Percentiles rank a stretch among this genome's conserved stretches.
These are phyloP conservation scores for Xylariaceae sp. DNA, from an alignment of 2,329 filamentous ascomycete genomes.

Conservation along the genomic window DNA sequence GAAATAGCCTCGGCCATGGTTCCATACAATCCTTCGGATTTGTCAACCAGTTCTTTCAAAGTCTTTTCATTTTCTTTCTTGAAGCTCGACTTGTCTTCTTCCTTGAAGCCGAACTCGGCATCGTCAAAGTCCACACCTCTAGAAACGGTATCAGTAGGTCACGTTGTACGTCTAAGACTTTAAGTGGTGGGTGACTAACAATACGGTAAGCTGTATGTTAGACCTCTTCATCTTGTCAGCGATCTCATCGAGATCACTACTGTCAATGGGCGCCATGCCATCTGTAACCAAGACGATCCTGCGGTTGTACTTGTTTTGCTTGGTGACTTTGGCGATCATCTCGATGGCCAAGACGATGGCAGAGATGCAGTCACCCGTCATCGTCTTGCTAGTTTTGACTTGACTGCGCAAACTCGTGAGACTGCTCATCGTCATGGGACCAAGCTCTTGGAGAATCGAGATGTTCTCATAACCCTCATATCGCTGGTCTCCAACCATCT, in stretches of 20 bases:
- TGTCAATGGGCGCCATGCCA: constrained; percentile 66
- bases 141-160: constrained; percentile 15
- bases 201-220: constrained; percentile 69
- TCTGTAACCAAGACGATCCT: constrained; percentile 84
- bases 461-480: constrained; percentile 73
- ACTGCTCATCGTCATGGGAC: constrained; percentile 58
- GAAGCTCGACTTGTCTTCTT: constrained; percentile 69
- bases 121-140: constrained; percentile 95
- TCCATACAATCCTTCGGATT: constrained; percentile 69
- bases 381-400: constrained; percentile 63
- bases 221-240: constrained; percentile 67
- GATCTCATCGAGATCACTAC: constrained; percentile 65
- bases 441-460: constrained; percentile 66
- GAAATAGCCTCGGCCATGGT: constrained; percentile 81
- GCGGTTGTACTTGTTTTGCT: constrained; percentile 73
- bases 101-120: constrained; percentile 80
- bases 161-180: no score
- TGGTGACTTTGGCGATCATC: constrained; percentile 77
- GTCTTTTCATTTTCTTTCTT: constrained; percentile 75
- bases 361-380: constrained; percentile 77
- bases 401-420: constrained; percentile 58
- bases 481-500: constrained; percentile 59
- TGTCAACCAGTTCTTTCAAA: constrained; percentile 59
- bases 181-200: constrained; percentile 53
- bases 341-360: constrained; percentile 80